phyloP scores from a whole-genome alignment of 1,284 basidiomycete species.

The Agroathelia rolfsii region DNA sequence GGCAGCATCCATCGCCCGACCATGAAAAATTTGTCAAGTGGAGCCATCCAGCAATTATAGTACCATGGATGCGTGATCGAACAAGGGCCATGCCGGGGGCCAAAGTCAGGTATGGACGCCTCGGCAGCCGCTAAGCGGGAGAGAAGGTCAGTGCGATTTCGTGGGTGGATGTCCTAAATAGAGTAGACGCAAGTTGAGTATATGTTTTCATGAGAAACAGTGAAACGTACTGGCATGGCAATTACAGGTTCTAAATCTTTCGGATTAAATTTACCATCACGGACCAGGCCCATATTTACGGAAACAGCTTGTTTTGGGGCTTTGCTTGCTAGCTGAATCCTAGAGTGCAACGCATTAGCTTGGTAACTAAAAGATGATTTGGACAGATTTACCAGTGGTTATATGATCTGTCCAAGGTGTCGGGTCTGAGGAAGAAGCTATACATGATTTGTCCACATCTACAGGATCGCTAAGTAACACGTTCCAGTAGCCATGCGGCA shows the following conservation, averaged over 20 bases:
- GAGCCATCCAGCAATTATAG: conserved; percentile 59
- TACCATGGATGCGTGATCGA: conserved; percentile 75
- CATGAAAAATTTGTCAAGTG: conserved; percentile 66
- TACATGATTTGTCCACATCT: conserved; percentile 89
- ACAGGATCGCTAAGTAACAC: conserved; percentile 5
- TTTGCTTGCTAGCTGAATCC: conserved; percentile 56
- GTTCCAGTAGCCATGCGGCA: background rate
- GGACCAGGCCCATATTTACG: conserved; percentile 55
- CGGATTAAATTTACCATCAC: conserved; percentile 46
- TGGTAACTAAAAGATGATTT: background rate
- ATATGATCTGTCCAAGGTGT: conserved; percentile 76
- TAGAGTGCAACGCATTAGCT: conserved; percentile 12
- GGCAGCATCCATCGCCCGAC: conserved; percentile 84
- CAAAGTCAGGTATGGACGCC: conserved; percentile 29
- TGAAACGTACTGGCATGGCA: conserved; percentile 31
- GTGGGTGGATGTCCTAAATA: conserved; percentile 29
- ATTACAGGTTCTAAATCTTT: conserved; percentile 47
- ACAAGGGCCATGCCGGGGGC: conserved; percentile 51
- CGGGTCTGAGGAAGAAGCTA: conserved; percentile 71
- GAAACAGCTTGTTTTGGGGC: conserved; percentile 50
- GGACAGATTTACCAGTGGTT: conserved; percentile 47
- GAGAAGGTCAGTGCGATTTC: conserved; percentile 29
- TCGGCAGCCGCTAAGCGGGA: conserved; percentile 24
- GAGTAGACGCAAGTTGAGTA: conserved; percentile 13
- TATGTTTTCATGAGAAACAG: background rate